Evolutionary conservation across 306 rosid genomes (phyloP).

Genomic region (Abrus pulchellus): DNA sequence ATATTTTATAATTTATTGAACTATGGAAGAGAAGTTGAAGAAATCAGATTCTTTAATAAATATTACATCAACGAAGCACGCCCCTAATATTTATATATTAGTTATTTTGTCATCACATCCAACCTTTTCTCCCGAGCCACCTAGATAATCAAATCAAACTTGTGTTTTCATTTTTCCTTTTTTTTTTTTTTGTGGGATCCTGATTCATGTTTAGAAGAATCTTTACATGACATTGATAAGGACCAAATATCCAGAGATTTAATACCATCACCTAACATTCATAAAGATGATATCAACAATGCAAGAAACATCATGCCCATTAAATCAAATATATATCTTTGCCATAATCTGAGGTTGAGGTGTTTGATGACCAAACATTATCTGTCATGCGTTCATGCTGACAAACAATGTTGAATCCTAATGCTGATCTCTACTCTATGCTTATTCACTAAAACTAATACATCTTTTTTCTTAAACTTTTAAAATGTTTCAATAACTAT

Average conservation of each 20-base stretch:
- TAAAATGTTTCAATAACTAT: background rate
- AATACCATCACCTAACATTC: conserved; percentile 30
- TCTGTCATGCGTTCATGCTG: background rate
- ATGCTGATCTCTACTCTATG: background rate
- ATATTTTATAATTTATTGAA: background rate
- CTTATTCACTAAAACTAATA: background rate
- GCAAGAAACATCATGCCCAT: conserved; percentile 3
- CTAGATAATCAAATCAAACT: background rate
- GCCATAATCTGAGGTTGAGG: background rate
- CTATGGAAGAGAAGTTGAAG: background rate
- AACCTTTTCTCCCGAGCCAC: background rate
- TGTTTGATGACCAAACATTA: conserved; percentile 13
- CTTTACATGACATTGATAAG: background rate
- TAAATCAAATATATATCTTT: background rate
- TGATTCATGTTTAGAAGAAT: background rate
- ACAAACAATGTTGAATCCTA: background rate
- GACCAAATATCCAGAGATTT: conserved; percentile 19
- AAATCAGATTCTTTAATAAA: background rate
- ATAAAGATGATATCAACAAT: conserved; percentile 27
- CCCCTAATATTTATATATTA: background rate
- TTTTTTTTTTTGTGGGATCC: background rate
- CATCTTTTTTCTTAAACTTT: background rate
- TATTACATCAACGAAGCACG: conserved; percentile 3
- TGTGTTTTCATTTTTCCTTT: background rate
- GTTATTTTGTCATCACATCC: background rate